Evolutionary conservation across 148 eudicot species (phyloP).

Genomic region (Limonium bicolor): DNA sequence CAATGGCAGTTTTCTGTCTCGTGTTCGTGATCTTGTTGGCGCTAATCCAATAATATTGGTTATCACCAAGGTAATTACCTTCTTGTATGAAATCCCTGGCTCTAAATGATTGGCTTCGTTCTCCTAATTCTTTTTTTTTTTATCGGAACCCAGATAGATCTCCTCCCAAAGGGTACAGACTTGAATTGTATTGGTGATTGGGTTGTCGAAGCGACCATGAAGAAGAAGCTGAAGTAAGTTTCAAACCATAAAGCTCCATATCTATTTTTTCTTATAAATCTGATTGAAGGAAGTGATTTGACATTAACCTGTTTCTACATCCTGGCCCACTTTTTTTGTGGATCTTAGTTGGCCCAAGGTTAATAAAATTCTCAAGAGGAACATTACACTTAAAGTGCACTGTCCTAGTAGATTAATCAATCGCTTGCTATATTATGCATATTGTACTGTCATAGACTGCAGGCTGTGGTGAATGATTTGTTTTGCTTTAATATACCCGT

Average conservation of each 20-base stretch:
- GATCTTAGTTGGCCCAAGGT: too few relatives aligned
- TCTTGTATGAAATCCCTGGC: neutral
- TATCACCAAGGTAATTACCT: constrained; percentile 58
- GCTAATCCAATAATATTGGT: constrained; percentile 94
- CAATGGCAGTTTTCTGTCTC: constrained; percentile 89
- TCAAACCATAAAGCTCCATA: neutral
- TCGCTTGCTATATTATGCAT: too few relatives aligned
- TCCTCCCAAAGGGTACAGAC: constrained; percentile 95
- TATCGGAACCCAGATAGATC: constrained; percentile 90
- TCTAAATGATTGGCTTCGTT: neutral
- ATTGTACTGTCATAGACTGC: too few relatives aligned
- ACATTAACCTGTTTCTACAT: too few relatives aligned
- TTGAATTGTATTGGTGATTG: constrained; percentile 85
- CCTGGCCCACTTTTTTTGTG: too few relatives aligned
- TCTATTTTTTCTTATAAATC: too few relatives aligned
- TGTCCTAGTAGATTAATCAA: too few relatives aligned
- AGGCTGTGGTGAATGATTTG: too few relatives aligned
- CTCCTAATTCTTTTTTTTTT: neutral
- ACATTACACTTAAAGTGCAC: too few relatives aligned
- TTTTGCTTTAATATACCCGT: too few relatives aligned
- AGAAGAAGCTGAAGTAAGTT: constrained; percentile 84
- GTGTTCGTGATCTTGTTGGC: constrained; percentile 89
- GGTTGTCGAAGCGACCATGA: constrained; percentile 87
- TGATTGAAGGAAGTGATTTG: too few relatives aligned
- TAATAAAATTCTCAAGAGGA: too few relatives aligned